These are phyloP conservation scores for Codiaeum variegatum DNA, from an alignment of 441 rosid genomes.

Conservation along the genomic window DNA sequence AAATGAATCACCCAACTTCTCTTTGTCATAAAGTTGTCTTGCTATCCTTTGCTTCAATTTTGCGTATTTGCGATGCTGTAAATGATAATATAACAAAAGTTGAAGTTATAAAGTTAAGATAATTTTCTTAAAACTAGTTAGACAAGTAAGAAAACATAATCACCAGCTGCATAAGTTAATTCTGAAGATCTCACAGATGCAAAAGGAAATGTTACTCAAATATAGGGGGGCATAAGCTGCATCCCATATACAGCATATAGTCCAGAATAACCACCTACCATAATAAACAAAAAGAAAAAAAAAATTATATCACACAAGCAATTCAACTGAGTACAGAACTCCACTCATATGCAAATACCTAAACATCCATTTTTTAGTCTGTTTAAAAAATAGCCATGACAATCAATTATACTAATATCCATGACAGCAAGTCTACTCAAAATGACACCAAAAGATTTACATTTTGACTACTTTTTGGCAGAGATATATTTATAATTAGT, in stretches of 20 bases:
- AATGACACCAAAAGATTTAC: neutral
- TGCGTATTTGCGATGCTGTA: slow-evolving; percentile 76
- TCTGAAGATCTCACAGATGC: neutral
- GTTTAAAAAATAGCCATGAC: neutral
- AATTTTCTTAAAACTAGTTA: neutral
- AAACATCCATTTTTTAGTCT: neutral
- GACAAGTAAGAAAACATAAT: slow-evolving; percentile 6
- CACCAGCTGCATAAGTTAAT: neutral
- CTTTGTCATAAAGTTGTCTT: slow-evolving; percentile 71
- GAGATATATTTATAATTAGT: neutral
- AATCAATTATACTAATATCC: neutral
- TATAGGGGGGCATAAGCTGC: neutral
- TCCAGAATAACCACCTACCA: slow-evolving; percentile 1
- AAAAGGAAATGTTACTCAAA: neutral
- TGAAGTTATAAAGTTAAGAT: neutral
- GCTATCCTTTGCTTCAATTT: slow-evolving; percentile 75
- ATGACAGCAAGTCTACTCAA: neutral
- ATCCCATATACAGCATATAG: neutral
- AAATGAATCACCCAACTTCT: slow-evolving; percentile 73
- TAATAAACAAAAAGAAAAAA: neutral
- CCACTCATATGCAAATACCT: neutral
- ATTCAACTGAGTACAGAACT: neutral
- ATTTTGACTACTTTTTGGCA: neutral
- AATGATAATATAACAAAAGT: slow-evolving; percentile 24
- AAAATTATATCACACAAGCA: neutral